These are phyloP conservation scores for Symbiodinium pilosum DNA, from an alignment of 73 alveolate genomes.

Conservation along the genomic window DNA sequence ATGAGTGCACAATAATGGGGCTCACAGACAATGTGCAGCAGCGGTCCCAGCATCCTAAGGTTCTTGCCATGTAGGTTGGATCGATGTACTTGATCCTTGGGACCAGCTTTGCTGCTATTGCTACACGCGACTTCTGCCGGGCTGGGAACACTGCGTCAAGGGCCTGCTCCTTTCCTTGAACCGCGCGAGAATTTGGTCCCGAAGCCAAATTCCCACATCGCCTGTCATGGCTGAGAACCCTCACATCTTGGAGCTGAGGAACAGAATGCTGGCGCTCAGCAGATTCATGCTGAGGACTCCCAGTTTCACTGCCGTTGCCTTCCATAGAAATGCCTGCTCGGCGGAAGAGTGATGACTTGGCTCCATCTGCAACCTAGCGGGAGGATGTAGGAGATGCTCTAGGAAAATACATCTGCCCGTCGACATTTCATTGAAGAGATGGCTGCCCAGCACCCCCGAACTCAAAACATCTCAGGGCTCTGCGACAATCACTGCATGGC, in stretches of 20 bases:
- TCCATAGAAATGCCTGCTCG: conserved; percentile 28
- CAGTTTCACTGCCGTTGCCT: not conserved
- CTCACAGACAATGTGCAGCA: conserved; percentile 95
- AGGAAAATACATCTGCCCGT: not conserved
- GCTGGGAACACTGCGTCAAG: conserved; percentile 31
- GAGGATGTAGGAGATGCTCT: not conserved
- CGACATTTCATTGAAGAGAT: not conserved
- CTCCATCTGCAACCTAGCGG: conserved; percentile 74
- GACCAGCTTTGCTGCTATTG: not conserved
- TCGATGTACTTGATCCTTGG: conserved; percentile 98
- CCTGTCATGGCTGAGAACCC: too few species aligned
- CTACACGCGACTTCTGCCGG: not conserved
- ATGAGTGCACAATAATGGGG: too few species aligned
- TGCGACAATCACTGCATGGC: conserved; percentile 78
- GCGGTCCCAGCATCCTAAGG: conserved; percentile 98
- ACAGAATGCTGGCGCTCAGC: too few species aligned
- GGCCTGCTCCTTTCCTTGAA: conserved; percentile 90
- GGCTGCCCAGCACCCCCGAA: not conserved
- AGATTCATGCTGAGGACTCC: not conserved
- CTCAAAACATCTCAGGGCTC: not conserved
- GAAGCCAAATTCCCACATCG: conserved; percentile 78
- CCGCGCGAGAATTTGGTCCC: conserved; percentile 73
- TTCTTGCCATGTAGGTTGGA: conserved; percentile 99
- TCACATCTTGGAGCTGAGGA: too few species aligned
- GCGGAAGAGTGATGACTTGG: conserved; percentile 60